Evolutionary conservation across 2,329 filamentous ascomycete genomes (phyloP).

Genomic region (Monilinia fructicola): DNA sequence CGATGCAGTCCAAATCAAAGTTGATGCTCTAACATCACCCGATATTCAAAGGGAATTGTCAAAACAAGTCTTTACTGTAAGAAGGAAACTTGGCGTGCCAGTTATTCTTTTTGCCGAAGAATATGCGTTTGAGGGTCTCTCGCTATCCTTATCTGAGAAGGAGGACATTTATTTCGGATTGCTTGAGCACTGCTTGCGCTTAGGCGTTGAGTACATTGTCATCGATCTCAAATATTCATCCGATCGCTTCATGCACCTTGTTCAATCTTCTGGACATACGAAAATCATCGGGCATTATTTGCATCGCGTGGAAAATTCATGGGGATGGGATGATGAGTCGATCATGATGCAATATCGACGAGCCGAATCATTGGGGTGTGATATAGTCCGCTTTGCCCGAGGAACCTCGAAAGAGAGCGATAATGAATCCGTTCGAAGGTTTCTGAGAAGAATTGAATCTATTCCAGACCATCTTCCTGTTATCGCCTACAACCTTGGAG

Average conservation of each 20-base stretch:
- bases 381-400: constrained; percentile 56
- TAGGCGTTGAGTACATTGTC: constrained; percentile 65
- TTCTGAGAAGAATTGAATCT: constrained; percentile 35
- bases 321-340: constrained; percentile 50
- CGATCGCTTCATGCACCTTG: constrained; percentile 46
- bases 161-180: constrained; percentile 53
- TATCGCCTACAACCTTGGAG: constrained; percentile 56
- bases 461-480: constrained; percentile 40
- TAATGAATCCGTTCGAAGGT: constrained; percentile 44
- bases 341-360: constrained; percentile 51
- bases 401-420: constrained; percentile 51
- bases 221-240: constrained; percentile 59
- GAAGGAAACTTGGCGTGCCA: constrained; percentile 55
- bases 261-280: constrained; percentile 50
- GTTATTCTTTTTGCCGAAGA: constrained; percentile 60
- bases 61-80: constrained; percentile 56
- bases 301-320: constrained; percentile 39
- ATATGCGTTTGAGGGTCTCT: constrained; percentile 37
- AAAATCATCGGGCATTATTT: constrained; percentile 55
- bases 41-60: constrained; percentile 52
- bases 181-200: constrained; percentile 61
- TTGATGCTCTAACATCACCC: constrained; percentile 54
- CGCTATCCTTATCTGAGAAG: constrained; percentile 31
- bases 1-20: constrained; percentile 60
- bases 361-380: constrained; percentile 52